Base-by-base conservation (phyloP, 208 protist genomes). In the Trypanosoma cruzi region DNA sequence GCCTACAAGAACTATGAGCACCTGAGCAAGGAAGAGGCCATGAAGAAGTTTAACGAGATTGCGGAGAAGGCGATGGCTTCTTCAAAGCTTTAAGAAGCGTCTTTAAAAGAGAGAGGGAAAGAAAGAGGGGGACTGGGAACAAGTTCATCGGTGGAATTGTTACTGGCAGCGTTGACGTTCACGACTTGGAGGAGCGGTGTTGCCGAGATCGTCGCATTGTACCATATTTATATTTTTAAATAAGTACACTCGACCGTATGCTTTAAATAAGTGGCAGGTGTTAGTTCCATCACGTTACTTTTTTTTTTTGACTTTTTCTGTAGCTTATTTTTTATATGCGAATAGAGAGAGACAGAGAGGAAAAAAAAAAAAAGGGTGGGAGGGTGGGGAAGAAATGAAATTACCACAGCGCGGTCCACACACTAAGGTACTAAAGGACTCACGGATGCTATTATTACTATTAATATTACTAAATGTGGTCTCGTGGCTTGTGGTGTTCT, bases 1-100 rank as follows among this genome's bases (percentile, higher is more conserved):
- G 88, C 92, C 16, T 94, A 89, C 84, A 93, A 91, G 66, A 84
- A 90, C 65, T 92, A 84, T 55, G 81, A 90, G 42, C 28, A 82
- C 24, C 49, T 96, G 50, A 80, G 71, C 50, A 77, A 88, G 68
- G 76, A 92, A 44, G 79, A 92, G 60, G 92, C 92, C 20, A 88
- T 84, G 29, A 88, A 82, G 56, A 65, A 80, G 65, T 96, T 95
- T 69, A 72, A 89, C 1, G 80, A 79, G 37, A 71, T 80, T 34
- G 81, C 89, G 32, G 88, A 92, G 60, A 56, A 48, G 55, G 68
- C 84, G 4, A 28, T 95, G 28, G 26, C 53, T 29, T 40, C 75
- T 52, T 85, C 90, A 0, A 93, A 86, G 56, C 73, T 95, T 46
- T 95, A 53, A 62, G n/a, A 50, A 22, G 2, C 31, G 0, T 22